Conservation (phyloP, 164 flowering plant species). For the Protea cynaroides region DNA sequence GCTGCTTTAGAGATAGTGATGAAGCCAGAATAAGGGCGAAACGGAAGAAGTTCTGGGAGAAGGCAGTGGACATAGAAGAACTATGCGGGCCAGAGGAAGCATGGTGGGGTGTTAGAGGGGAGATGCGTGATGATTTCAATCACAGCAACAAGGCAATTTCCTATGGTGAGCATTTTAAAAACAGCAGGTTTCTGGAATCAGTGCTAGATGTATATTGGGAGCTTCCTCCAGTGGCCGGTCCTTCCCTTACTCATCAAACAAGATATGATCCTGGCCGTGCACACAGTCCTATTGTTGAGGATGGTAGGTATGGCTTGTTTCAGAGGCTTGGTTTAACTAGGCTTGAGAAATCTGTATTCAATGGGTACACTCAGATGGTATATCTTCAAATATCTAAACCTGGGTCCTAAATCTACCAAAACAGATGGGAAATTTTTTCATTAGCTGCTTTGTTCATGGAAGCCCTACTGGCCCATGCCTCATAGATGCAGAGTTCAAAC, state of each 20-base stretch:
- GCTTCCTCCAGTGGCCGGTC: conserved; percentile 96
- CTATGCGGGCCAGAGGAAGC: conserved; percentile 75
- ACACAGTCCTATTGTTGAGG: conserved; percentile 71
- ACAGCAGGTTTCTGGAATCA: conserved; percentile 90
- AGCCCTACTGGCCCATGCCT: conserved; percentile 1
- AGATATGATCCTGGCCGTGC: conserved; percentile 94
- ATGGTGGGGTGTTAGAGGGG: conserved; percentile 99
- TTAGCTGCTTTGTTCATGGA: background rate
- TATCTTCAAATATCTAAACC: conserved; percentile 71
- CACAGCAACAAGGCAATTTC: conserved; percentile 71
- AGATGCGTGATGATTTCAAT: conserved; percentile 84
- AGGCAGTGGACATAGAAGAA: conserved; percentile 76
- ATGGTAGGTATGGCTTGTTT: conserved; percentile 80
- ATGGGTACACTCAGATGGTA: conserved; percentile 98
- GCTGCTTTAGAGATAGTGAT: conserved; percentile 87
- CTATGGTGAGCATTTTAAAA: conserved; percentile 61
- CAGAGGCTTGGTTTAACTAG: conserved; percentile 65
- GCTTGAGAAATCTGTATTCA: conserved; percentile 78
- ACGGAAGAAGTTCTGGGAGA: conserved; percentile 90
- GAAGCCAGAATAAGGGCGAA: conserved; percentile 75
- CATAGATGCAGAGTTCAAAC: background rate
- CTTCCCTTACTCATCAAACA: conserved; percentile 93
- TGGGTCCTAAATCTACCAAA: conserved; percentile 21
- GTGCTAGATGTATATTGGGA: conserved; percentile 95
- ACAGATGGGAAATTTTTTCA: conserved; percentile 10